Base-by-base conservation (phyloP, 2,329 filamentous ascomycete genomes). In the Tolypocladium pustulatum region DNA sequence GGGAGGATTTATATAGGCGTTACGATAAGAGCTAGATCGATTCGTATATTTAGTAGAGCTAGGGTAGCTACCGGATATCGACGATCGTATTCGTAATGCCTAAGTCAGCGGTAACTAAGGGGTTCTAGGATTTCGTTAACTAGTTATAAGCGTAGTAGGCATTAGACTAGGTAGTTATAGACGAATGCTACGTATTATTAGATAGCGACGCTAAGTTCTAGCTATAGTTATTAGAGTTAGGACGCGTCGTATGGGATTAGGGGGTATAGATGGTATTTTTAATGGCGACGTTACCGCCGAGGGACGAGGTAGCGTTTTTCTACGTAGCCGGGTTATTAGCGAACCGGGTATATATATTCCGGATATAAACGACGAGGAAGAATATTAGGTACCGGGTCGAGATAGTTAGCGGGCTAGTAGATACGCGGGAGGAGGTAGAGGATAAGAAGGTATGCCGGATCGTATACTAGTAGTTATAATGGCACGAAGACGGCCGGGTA, bases 171-270 rank as follows among this genome's bases (percentile, higher is more conserved):
- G 52, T 61, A 1, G 40, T 63, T 0, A 46, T 63, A 5, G 55
- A 63, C 30, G 49, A 63, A 25, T 63, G 27, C 36, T 32, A 61
- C 34, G 43, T 53, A 1, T 34, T 63, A 25, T 57, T 63, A 2
- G 53, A 62, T 20, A 15, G n/a, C n/a, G n/a, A n/a, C n/a, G n/a
- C n/a, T n/a, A n/a, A n/a, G n/a, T n/a, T n/a, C n/a, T n/a, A n/a
- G n/a, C n/a, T n/a, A n/a, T 9, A 53, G 10, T 49, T 60, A 37
- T 27, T n/a, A n/a, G n/a, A n/a, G n/a, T n/a, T n/a, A n/a, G n/a
- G n/a, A n/a, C n/a, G n/a, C n/a, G n/a, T n/a, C 2, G 22, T 61
- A 7, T 51, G 30, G 27, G 32, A 55, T 20, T 61, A 34, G 25
- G 46, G 53, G 1, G 43, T 61, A 17, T 30, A 63, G 55, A 53